Conservation (phyloP, 176 grass and related monocot genomes). For the Juncus effusus region DNA sequence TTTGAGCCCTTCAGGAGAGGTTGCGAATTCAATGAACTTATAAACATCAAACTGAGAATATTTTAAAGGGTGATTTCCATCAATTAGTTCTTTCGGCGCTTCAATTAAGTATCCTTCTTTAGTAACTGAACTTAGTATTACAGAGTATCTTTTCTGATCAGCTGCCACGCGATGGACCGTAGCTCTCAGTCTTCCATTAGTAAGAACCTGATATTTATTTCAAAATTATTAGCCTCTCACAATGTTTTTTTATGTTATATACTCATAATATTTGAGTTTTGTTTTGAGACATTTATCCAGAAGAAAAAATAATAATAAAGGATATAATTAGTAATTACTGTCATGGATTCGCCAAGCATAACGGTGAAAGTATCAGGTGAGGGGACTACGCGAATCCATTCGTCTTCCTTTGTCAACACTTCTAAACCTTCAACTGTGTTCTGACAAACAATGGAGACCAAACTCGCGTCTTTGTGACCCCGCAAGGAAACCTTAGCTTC, state of each 20-base stretch:
- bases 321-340: background rate
- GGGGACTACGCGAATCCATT: slow-evolving; percentile 19
- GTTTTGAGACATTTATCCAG: no score
- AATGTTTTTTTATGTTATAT: background rate
- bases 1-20: slow-evolving; percentile 2
- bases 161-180: slow-evolving; percentile 13
- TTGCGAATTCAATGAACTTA: slow-evolving; percentile 17
- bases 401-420: slow-evolving; percentile 21
- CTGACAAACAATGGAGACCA: slow-evolving; percentile 30
- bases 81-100: slow-evolving; percentile 25
- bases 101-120: no score
- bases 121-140: no score
- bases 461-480: slow-evolving; percentile 11
- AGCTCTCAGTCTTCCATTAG: slow-evolving; percentile 20
- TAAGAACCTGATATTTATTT: no score
- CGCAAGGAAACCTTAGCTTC: slow-evolving; percentile 23
- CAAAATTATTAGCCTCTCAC: slow-evolving; percentile 23
- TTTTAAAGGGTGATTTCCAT: slow-evolving; percentile 27
- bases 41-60: background rate
- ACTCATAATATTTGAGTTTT: no score
- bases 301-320: background rate
- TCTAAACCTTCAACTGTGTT: background rate
- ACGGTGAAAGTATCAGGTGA: slow-evolving; percentile 27
- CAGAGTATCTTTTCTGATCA: no score
- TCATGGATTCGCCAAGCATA: slow-evolving; percentile 25